Evolutionary conservation across 2,329 filamentous ascomycete genomes (phyloP).

Genomic region (Chaetomium olivaceum): DNA sequence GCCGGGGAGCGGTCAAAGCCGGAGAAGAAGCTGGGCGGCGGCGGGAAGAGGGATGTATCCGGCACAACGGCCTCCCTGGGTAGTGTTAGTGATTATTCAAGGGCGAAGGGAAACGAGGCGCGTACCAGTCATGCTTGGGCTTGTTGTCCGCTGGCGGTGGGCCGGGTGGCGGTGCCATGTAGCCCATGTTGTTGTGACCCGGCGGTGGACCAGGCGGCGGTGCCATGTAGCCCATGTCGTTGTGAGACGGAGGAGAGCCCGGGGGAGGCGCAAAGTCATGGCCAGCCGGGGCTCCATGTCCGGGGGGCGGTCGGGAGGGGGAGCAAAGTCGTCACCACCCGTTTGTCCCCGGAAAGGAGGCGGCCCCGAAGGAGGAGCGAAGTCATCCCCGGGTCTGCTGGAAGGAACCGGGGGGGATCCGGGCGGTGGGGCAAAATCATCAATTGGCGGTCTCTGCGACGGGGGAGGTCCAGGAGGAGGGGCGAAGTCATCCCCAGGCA

Average conservation of each 20-base stretch:
- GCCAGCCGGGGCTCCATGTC: not conserved
- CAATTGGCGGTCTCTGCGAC: conserved; percentile 6
- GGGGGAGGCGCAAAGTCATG: conserved; percentile 32
- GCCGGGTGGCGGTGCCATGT: conserved; percentile 36
- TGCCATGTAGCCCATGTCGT: conserved; percentile 15
- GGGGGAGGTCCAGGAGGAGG: conserved; percentile 31
- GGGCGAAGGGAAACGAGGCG: not conserved
- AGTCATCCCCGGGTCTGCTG: conserved; percentile 19
- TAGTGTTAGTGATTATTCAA: not conserved
- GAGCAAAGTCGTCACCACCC: conserved; percentile 26
- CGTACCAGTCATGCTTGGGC: conserved; percentile 58
- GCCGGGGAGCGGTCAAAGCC: conserved; percentile 65
- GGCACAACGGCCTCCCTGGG: conserved; percentile 62
- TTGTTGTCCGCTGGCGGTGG: conserved; percentile 39
- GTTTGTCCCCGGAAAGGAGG: conserved; percentile 19
- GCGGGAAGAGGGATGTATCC: conserved; percentile 71
- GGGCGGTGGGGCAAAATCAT: conserved; percentile 35
- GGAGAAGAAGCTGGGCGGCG: conserved; percentile 66
- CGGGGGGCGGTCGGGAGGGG: conserved; percentile 31
- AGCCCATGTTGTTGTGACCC: conserved; percentile 33
- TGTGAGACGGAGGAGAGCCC: conserved; percentile 33
- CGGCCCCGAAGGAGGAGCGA: conserved; percentile 32
- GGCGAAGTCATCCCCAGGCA: conserved; percentile 24
- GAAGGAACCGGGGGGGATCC: conserved; percentile 32
- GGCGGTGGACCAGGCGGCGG: conserved; percentile 32